Conservation (phyloP, 2,329 filamentous ascomycete species). For the Tolypocladium cylindrosporum region DNA sequence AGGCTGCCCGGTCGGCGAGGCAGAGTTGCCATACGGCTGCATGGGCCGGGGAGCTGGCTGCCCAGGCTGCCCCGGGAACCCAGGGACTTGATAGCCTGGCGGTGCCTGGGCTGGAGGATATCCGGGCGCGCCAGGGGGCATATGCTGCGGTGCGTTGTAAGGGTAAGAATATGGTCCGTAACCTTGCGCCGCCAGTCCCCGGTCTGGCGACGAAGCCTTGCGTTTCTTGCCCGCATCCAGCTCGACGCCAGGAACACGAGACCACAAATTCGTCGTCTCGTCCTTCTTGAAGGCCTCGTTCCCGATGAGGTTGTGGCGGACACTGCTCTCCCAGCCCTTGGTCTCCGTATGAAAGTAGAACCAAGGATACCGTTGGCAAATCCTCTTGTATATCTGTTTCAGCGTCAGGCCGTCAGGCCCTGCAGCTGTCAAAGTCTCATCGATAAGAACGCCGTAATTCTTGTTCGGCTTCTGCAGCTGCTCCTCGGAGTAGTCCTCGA, state of each 20-base stretch:
- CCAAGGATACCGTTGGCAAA: constrained; percentile 47
- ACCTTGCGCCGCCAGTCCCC: constrained; percentile 26
- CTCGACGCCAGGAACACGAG: constrained; percentile 46
- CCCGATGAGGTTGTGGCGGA: constrained; percentile 53
- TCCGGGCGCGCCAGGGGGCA: constrained; percentile 19
- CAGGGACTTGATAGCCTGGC: constrained; percentile 23
- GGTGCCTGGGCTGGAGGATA: constrained; percentile 23
- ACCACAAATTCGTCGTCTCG: constrained; percentile 46
- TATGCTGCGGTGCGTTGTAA: constrained; percentile 23
- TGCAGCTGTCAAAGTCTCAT: constrained; percentile 46
- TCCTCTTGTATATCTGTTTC: constrained; percentile 55
- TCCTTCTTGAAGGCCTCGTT: constrained; percentile 52
- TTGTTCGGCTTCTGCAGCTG: constrained; percentile 52
- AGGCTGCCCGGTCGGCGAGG: constrained; percentile 15
- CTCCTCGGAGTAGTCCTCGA: constrained; percentile 46
- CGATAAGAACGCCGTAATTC: constrained; percentile 51
- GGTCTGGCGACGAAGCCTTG: constrained; percentile 43
- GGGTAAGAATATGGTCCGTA: constrained; percentile 26
- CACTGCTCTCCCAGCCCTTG: constrained; percentile 57
- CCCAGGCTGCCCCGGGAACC: constrained; percentile 20
- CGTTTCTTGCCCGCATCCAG: constrained; percentile 53
- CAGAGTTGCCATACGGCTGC: constrained; percentile 17
- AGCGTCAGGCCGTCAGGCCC: constrained; percentile 44
- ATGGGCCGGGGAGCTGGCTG: constrained; percentile 15
- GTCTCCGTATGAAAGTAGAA: constrained; percentile 51